These are phyloP conservation scores for Macroventuria anomochaeta DNA, from an alignment of 2,329 filamentous ascomycete species.

Conservation along the genomic window DNA sequence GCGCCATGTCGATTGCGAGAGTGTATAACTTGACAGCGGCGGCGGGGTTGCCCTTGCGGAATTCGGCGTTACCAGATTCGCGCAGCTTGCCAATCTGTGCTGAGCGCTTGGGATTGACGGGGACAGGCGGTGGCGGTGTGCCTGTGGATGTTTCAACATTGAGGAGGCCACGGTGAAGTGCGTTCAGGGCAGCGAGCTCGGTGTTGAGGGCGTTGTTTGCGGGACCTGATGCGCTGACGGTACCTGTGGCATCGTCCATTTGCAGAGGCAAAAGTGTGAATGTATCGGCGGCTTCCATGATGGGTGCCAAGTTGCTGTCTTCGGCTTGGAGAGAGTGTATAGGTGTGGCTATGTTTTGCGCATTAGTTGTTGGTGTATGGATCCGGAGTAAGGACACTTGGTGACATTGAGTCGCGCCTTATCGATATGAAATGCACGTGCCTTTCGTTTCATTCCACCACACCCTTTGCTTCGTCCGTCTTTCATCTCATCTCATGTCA, in stretches of 20 bases:
- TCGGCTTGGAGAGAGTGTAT: neutral
- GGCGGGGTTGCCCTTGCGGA: conserved; percentile 75
- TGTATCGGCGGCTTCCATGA: conserved; percentile 59
- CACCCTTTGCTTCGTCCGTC: neutral
- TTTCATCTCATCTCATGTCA: neutral
- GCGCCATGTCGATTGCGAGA: conserved; percentile 88
- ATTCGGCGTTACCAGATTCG: conserved; percentile 82
- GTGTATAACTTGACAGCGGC: conserved; percentile 84
- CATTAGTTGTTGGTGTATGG: neutral
- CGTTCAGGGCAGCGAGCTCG: conserved; percentile 74
- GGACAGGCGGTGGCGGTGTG: conserved; percentile 83
- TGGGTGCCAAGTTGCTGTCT: neutral
- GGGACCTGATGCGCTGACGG: conserved; percentile 61
- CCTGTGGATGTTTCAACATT: conserved; percentile 66
- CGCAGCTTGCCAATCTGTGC: conserved; percentile 89
- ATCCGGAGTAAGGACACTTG: conserved; percentile 20
- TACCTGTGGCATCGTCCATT: conserved; percentile 82
- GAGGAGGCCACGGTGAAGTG: conserved; percentile 76
- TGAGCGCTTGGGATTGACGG: conserved; percentile 89
- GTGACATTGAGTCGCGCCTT: conserved; percentile 14
- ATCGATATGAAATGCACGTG: conserved; percentile 13
- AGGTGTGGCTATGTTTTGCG: neutral
- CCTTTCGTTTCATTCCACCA: neutral
- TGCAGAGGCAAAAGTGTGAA: conserved; percentile 84
- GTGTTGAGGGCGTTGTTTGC: conserved; percentile 45